Evolutionary conservation across 1,139 yeast genomes (phyloP).

Genomic region (Saccharomyces uvarum): DNA sequence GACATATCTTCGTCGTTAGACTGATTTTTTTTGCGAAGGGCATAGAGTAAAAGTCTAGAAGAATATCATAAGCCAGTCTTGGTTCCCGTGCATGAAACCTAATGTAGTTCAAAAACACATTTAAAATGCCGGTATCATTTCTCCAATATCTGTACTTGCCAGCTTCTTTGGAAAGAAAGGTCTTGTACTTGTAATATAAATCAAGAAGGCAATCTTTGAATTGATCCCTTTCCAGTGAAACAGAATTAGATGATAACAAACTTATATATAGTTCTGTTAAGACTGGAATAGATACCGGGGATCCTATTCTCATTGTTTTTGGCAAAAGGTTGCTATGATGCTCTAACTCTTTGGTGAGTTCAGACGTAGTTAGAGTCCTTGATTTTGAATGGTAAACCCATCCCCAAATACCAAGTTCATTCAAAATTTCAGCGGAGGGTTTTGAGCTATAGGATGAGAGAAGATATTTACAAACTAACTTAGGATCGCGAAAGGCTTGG

Average conservation of each 20-base stretch:
- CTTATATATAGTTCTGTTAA: slow-evolving; percentile 24
- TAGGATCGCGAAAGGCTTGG: neutral
- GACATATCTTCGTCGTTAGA: slow-evolving; percentile 13
- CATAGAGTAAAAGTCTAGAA: slow-evolving; percentile 20
- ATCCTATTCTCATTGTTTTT: slow-evolving; percentile 5
- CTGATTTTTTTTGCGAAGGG: slow-evolving; percentile 9
- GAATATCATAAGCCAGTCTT: slow-evolving; percentile 20
- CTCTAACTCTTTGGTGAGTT: slow-evolving; percentile 10
- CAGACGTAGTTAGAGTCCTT: neutral
- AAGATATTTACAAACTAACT: neutral
- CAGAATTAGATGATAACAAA: slow-evolving; percentile 11
- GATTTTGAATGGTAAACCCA: neutral
- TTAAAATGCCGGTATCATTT: slow-evolving; percentile 22
- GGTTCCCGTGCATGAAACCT: slow-evolving; percentile 17
- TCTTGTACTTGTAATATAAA: slow-evolving; percentile 19
- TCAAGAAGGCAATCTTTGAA: slow-evolving; percentile 15
- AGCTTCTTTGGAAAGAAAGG: slow-evolving; percentile 4
- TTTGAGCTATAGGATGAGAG: neutral
- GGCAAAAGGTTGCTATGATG: slow-evolving; percentile 10
- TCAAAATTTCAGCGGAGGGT: neutral
- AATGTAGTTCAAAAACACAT: slow-evolving; percentile 15
- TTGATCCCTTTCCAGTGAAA: slow-evolving; percentile 9
- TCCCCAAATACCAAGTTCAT: slow-evolving; percentile 1
- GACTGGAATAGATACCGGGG: slow-evolving; percentile 11
- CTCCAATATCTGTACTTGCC: slow-evolving; percentile 7